phyloP scores from a whole-genome alignment of 2,329 filamentous ascomycete genomes.

The Paraconiothyrium sp. region DNA sequence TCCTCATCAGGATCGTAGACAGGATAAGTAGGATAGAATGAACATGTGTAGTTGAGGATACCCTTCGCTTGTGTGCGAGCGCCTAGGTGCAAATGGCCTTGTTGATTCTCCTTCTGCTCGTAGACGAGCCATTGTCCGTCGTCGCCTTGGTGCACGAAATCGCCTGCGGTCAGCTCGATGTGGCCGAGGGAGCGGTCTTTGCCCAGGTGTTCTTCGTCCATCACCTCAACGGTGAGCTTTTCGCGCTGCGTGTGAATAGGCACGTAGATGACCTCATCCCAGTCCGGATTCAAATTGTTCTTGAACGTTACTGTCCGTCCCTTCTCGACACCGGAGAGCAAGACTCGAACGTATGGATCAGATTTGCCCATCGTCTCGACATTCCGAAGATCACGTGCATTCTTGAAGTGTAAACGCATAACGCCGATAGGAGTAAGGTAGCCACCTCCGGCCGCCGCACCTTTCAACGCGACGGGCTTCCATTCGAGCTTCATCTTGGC shows the following conservation, averaged over 20 bases:
- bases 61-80: slow-evolving; percentile 81
- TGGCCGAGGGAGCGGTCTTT: slow-evolving; percentile 89
- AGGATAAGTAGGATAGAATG: slow-evolving; percentile 91
- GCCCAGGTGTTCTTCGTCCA: slow-evolving; percentile 93
- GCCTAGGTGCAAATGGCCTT: slow-evolving; percentile 77
- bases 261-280: slow-evolving; percentile 94
- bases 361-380: slow-evolving; percentile 96
- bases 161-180: slow-evolving; percentile 77
- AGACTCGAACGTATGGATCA: slow-evolving; percentile 88
- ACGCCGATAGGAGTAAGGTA: slow-evolving; percentile 95
- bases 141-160: slow-evolving; percentile 81
- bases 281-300: slow-evolving; percentile 94
- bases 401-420: slow-evolving; percentile 91
- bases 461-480: slow-evolving; percentile 91
- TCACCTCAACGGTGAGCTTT: slow-evolving; percentile 87
- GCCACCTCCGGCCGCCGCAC: slow-evolving; percentile 78
- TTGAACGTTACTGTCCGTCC: slow-evolving; percentile 93
- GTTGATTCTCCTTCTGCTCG: slow-evolving; percentile 74
- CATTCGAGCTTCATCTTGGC: slow-evolving; percentile 92
- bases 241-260: slow-evolving; percentile 87
- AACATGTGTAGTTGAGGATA: slow-evolving; percentile 78
- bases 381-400: slow-evolving; percentile 84
- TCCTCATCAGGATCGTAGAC: slow-evolving; percentile 90
- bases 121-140: slow-evolving; percentile 82
- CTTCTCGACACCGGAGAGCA: slow-evolving; percentile 90